phyloP scores from a whole-genome alignment of 139 green algal species.

The Auxenochlorella pyrenoidosa region DNA sequence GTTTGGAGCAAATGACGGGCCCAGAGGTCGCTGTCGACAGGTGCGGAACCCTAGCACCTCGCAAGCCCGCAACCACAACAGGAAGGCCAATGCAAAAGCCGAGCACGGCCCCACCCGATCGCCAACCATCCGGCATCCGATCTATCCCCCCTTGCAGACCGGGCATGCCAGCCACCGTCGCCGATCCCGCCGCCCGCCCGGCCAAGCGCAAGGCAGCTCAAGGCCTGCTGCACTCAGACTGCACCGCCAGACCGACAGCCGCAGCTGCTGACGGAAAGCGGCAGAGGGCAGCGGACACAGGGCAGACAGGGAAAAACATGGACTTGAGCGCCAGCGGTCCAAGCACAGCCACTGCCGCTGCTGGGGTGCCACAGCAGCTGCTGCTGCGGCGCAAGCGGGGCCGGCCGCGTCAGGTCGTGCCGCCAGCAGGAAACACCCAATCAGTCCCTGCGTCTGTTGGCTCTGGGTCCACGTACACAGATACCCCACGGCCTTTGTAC shows the following conservation, averaged over 20 bases:
- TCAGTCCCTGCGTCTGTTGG: too few relatives aligned
- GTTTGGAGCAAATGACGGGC: too few relatives aligned
- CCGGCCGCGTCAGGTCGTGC: not conserved
- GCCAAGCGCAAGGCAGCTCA: not conserved
- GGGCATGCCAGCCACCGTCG: not conserved
- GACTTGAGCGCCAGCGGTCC: not conserved
- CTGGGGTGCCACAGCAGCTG: not conserved
- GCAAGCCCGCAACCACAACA: too few relatives aligned
- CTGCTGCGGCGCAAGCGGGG: not conserved
- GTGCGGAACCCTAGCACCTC: not conserved
- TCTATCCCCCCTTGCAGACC: too few relatives aligned
- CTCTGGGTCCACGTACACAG: too few relatives aligned
- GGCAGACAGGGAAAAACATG: not conserved
- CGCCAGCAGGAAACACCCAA: not conserved
- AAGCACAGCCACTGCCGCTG: not conserved
- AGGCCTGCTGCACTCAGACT: not conserved
- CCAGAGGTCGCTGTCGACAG: too few relatives aligned
- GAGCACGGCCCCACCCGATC: too few relatives aligned
- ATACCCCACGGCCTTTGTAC: too few relatives aligned
- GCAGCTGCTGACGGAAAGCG: not conserved
- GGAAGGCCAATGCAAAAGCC: not conserved
- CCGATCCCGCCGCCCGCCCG: not conserved
- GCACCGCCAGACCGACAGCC: not conserved
- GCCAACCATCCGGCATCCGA: too few relatives aligned
- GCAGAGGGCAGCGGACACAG: not conserved